Percentiles rank a stretch among this genome's conserved stretches.
Conservation (phyloP, 441 rosid species). For the Hypseocharis bilobata region DNA sequence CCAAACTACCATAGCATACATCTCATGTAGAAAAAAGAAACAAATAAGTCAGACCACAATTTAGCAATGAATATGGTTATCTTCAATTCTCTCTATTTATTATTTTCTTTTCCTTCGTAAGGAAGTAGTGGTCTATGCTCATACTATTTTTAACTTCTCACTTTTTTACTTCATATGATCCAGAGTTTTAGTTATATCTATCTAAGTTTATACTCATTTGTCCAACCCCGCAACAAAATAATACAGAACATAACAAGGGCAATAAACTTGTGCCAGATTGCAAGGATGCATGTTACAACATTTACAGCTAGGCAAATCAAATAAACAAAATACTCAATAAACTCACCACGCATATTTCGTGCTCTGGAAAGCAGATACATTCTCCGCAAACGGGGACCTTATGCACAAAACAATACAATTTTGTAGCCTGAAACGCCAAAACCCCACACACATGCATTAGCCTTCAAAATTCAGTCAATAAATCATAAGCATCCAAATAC, state of each 20-base stretch:
- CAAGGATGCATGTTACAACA: not conserved
- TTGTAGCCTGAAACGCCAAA: slow-evolving; percentile 65
- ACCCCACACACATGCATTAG: not conserved
- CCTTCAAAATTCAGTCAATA: not conserved
- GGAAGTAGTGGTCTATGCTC: no score
- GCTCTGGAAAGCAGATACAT: slow-evolving; percentile 91
- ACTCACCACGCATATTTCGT: slow-evolving; percentile 83
- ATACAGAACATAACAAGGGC: not conserved
- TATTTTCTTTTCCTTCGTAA: no score
- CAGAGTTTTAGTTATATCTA: not conserved
- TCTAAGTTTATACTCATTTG: not conserved
- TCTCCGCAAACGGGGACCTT: slow-evolving; percentile 98
- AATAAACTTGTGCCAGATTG: not conserved
- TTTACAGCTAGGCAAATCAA: not conserved
- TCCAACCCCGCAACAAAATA: not conserved
- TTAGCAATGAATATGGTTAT: not conserved
- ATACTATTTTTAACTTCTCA: no score
- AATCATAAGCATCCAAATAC: not conserved
- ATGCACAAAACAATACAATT: slow-evolving; percentile 93
- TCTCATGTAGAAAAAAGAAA: no score
- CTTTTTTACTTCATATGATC: not conserved
- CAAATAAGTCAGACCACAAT: not conserved
- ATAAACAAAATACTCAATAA: not conserved
- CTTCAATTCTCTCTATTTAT: not conserved
- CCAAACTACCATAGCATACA: not conserved